Evolutionary conservation across 768 basidiomycete genomes (phyloP).

Genomic region (Collybia sp.): DNA sequence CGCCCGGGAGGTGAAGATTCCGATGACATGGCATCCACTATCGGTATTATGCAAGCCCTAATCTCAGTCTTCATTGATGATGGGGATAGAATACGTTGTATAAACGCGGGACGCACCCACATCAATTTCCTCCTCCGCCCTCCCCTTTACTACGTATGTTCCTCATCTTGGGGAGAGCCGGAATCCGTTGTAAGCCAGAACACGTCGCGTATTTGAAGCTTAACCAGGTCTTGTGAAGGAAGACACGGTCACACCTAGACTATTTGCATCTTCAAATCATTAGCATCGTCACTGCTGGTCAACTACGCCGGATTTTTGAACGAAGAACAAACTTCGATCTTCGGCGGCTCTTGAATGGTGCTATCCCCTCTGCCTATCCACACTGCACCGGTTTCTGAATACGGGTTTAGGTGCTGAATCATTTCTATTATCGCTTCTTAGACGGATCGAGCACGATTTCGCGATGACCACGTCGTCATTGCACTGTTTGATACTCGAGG

Average conservation of each 20-base stretch:
- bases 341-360: conserved; percentile 66
- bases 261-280: conserved; percentile 93
- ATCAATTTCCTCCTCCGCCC: conserved; percentile 85
- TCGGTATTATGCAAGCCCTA: conserved; percentile 93
- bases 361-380: not conserved
- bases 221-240: conserved; percentile 47
- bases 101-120: conserved; percentile 75
- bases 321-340: conserved; percentile 90
- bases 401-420: conserved; percentile 65
- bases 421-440: conserved; percentile 70
- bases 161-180: conserved; percentile 92
- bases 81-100: conserved; percentile 78
- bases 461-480: conserved; percentile 79
- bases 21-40: conserved; percentile 69
- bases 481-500: conserved; percentile 74
- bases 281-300: conserved; percentile 82
- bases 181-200: conserved; percentile 79
- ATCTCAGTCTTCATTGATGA: conserved; percentile 96
- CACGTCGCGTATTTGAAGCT: conserved; percentile 1
- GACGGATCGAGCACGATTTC: conserved; percentile 70
- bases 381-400: not conserved
- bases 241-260: conserved; percentile 93
- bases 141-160: conserved; percentile 90
- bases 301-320: conserved; percentile 84
- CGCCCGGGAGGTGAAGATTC: conserved; percentile 50